These are phyloP conservation scores for Thozetella sp. DNA, from an alignment of 495 filamentous ascomycete species.

Conservation along the genomic window DNA sequence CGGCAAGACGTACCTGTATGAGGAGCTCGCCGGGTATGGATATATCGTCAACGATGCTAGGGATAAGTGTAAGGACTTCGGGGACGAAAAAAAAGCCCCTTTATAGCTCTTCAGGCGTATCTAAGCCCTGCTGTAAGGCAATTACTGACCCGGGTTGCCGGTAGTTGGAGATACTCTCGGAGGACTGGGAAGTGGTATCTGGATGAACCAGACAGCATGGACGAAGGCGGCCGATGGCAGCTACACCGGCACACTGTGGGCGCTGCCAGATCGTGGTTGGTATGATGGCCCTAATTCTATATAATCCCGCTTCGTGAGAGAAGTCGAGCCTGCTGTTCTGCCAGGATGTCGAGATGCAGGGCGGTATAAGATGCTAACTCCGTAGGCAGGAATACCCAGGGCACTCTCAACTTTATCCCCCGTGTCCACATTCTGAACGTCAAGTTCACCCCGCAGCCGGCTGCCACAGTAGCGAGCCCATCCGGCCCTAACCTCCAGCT, in stretches of 20 bases:
- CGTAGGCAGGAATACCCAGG: constrained; percentile 58
- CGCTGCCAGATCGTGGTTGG: constrained; percentile 71
- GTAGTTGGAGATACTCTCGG: constrained; percentile 71
- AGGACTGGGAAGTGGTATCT: constrained; percentile 65
- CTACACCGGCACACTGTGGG: constrained; percentile 64
- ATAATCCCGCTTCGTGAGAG: background rate
- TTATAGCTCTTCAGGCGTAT: too few species aligned
- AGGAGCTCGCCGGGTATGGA: constrained; percentile 68
- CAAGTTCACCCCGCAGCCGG: constrained; percentile 48
- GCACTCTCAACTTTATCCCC: constrained; percentile 70
- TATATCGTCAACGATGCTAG: constrained; percentile 56
- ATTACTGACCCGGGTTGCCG: too few species aligned
- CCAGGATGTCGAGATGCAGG: too few species aligned
- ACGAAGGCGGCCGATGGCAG: constrained; percentile 50
- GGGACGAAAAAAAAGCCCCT: too few species aligned
- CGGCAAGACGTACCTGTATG: constrained; percentile 62
- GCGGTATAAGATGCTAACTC: background rate
- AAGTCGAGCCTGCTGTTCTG: background rate
- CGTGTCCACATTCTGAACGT: constrained; percentile 72
- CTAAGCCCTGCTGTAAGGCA: too few species aligned
- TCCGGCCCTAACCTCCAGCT: constrained; percentile 65
- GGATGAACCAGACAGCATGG: constrained; percentile 65
- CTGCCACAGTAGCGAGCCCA: constrained; percentile 55
- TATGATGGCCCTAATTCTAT: background rate
- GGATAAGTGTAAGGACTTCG: too few species aligned